phyloP scores from a whole-genome alignment of 2,329 filamentous ascomycete species.

The Metarhizium guizhouense region DNA sequence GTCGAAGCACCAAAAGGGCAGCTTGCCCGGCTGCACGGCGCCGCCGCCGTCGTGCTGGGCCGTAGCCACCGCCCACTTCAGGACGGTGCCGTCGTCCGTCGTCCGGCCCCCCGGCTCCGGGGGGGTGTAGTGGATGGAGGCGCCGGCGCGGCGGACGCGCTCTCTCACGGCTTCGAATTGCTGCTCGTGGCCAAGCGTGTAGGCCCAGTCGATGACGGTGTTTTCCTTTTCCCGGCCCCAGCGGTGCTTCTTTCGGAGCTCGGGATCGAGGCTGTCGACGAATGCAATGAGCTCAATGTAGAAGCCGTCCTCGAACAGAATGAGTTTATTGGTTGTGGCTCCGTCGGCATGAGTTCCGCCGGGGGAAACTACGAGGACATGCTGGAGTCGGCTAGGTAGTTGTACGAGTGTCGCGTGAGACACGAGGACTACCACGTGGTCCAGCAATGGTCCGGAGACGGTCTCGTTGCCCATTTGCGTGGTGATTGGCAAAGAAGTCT shows the following conservation, averaged over 20 bases:
- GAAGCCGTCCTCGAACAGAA: slow-evolving; percentile 52
- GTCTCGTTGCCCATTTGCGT: neutral
- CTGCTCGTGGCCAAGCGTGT: slow-evolving; percentile 31
- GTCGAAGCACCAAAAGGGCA: slow-evolving; percentile 62
- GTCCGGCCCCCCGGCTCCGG: slow-evolving; percentile 44
- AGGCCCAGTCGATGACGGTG: slow-evolving; percentile 50
- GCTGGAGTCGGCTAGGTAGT: slow-evolving; percentile 40
- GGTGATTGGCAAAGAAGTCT: no score
- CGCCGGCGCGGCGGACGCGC: slow-evolving; percentile 20
- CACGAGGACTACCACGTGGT: slow-evolving; percentile 58
- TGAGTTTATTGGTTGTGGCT: slow-evolving; percentile 51
- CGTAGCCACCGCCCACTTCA: slow-evolving; percentile 52
- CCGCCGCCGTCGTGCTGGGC: slow-evolving; percentile 17
- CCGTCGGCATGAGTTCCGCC: slow-evolving; percentile 55
- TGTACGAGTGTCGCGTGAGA: slow-evolving; percentile 37
- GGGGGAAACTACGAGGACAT: slow-evolving; percentile 47
- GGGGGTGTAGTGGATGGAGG: slow-evolving; percentile 35
- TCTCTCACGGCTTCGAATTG: slow-evolving; percentile 29
- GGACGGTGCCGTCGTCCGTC: slow-evolving; percentile 42
- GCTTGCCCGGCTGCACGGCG: slow-evolving; percentile 32
- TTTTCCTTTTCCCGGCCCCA: slow-evolving; percentile 47
- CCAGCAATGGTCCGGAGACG: slow-evolving; percentile 17
- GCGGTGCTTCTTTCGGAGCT: slow-evolving; percentile 38
- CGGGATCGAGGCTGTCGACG: slow-evolving; percentile 31
- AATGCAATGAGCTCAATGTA: slow-evolving; percentile 62